phyloP scores from a whole-genome alignment of 2,329 filamentous ascomycete genomes.

The Ceratocystis destructans region DNA sequence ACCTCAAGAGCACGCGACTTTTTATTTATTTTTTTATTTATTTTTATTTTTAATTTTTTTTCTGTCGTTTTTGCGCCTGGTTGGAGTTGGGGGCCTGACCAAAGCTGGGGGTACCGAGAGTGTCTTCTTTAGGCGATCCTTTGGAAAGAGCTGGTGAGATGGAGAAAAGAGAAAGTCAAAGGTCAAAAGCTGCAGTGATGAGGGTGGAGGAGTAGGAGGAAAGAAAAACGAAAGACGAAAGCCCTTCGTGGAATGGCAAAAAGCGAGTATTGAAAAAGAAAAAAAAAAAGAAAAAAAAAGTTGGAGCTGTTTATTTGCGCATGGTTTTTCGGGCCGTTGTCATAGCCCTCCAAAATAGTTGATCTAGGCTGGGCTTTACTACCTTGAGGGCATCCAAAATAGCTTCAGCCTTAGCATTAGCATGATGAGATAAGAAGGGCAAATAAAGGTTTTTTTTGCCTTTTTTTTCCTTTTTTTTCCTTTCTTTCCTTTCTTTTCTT shows the following conservation, averaged over 20 bases:
- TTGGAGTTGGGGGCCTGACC: not conserved
- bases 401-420: not conserved
- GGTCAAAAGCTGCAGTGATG: too few species aligned
- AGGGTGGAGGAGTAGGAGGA: not conserved
- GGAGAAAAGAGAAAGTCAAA: not conserved
- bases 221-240: not conserved
- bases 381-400: not conserved
- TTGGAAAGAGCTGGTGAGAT: not conserved
- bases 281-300: slow-evolving; percentile 12
- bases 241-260: not conserved
- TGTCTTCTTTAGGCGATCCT: not conserved
- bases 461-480: too few species aligned
- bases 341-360: not conserved
- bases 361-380: not conserved
- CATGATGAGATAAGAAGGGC: not conserved
- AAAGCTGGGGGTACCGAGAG: not conserved
- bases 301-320: not conserved
- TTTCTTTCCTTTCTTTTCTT: too few species aligned
- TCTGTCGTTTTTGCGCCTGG: not conserved
- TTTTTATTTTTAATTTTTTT: not conserved
- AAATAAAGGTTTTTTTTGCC: too few species aligned
- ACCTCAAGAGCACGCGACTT: not conserved
- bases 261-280: not conserved
- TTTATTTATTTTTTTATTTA: not conserved
- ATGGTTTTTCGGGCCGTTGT: slow-evolving; percentile 7